Evolutionary conservation across 2,329 filamentous ascomycete genomes (phyloP).

Genomic region (Claviceps capensis): DNA sequence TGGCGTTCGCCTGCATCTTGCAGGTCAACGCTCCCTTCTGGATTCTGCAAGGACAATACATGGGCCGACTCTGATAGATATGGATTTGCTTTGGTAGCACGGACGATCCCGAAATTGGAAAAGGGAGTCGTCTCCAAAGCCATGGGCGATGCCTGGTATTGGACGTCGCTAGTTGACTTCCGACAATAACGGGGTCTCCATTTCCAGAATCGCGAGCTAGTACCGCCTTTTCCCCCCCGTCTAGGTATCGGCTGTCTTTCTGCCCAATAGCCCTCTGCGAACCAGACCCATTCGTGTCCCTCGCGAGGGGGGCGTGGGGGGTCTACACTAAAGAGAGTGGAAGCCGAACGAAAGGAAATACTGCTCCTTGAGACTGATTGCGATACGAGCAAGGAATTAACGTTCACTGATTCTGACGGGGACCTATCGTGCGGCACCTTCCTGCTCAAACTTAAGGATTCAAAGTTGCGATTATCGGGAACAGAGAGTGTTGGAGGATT

Average conservation of each 20-base stretch:
- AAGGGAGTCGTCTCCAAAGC: slow-evolving; percentile 8
- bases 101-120: slow-evolving; percentile 5
- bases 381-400: not conserved
- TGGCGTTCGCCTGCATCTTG: slow-evolving; percentile 5
- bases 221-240: slow-evolving; percentile 17
- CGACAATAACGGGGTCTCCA: slow-evolving; percentile 27
- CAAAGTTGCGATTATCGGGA: not conserved
- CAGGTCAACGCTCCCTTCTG: slow-evolving; percentile 7
- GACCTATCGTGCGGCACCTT: slow-evolving; percentile 2
- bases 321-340: slow-evolving; percentile 24
- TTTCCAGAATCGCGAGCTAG: slow-evolving; percentile 24
- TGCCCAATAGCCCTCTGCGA: slow-evolving; percentile 47
- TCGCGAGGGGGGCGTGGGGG: slow-evolving; percentile 41
- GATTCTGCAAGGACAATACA: slow-evolving; percentile 31
- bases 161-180: slow-evolving; percentile 21
- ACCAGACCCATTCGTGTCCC: slow-evolving; percentile 50
- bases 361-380: not conserved
- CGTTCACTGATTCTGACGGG: not conserved
- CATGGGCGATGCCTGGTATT: slow-evolving; percentile 13
- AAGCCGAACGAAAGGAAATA: slow-evolving; percentile 4
- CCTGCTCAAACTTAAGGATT: slow-evolving; percentile 1
- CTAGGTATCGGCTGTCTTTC: slow-evolving; percentile 28
- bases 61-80: slow-evolving; percentile 36
- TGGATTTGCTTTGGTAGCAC: slow-evolving; percentile 20
- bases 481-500: slow-evolving; percentile 5